Conservation (phyloP, 257 asterid genomes). For the Fraxinus pennsylvanica region DNA sequence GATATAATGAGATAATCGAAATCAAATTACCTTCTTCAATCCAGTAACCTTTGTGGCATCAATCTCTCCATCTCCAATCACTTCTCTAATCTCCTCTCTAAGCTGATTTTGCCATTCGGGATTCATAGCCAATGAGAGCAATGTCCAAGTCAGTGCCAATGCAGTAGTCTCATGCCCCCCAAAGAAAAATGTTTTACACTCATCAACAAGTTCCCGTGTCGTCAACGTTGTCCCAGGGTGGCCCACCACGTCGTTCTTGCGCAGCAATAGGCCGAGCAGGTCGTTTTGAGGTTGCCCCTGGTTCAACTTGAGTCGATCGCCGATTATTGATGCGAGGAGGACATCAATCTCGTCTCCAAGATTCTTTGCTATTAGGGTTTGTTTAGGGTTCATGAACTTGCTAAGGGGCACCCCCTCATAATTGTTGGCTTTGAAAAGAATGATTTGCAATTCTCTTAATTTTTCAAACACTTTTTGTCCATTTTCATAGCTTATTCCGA, state of each 20-base stretch:
- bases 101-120: constrained; percentile 70
- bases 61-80: constrained; percentile 48
- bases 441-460: constrained; percentile 64
- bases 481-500: constrained; percentile 59
- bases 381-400: constrained; percentile 51
- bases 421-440: constrained; percentile 69
- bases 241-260: constrained; percentile 36
- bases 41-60: constrained; percentile 59
- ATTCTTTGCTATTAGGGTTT: constrained; percentile 45
- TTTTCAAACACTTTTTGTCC: constrained; percentile 60
- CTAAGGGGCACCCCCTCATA: constrained; percentile 85
- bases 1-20: neutral
- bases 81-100: constrained; percentile 66
- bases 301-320: constrained; percentile 26
- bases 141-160: constrained; percentile 71
- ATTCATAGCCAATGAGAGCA: constrained; percentile 62
- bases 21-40: constrained; percentile 65
- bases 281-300: constrained; percentile 33
- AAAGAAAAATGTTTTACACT: constrained; percentile 90
- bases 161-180: constrained; percentile 94
- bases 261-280: constrained; percentile 59
- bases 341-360: constrained; percentile 69
- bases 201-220: constrained; percentile 70
- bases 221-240: constrained; percentile 43
- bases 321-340: constrained; percentile 51